These are phyloP conservation scores for Sabuloglossum arenarium DNA, from an alignment of 495 filamentous ascomycete species.

Conservation along the genomic window DNA sequence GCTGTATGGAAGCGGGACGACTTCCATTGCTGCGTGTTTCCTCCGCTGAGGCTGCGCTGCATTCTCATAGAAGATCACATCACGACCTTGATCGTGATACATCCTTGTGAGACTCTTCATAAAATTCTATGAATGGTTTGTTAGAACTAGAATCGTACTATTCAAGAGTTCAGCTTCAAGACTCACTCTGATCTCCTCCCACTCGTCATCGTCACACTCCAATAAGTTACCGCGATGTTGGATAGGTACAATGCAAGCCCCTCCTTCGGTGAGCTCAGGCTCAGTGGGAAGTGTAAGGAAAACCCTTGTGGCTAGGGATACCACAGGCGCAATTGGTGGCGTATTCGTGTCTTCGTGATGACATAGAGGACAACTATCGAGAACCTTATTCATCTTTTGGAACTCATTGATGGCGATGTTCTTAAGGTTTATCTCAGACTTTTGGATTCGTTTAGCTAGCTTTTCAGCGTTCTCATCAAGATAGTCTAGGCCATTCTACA, in stretches of 20 bases:
- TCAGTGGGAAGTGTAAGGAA: conserved; percentile 79
- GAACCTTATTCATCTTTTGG: conserved; percentile 70
- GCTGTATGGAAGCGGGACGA: conserved; percentile 68
- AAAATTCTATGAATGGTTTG: conserved; percentile 41
- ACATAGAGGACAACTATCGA: conserved; percentile 80
- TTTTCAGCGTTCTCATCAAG: conserved; percentile 92
- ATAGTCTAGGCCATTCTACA: conserved; percentile 74
- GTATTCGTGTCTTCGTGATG: conserved; percentile 74
- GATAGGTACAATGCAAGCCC: conserved; percentile 75
- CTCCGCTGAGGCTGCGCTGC: conserved; percentile 62
- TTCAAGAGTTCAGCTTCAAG: not conserved
- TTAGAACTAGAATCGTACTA: not conserved
- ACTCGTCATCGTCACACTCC: conserved; percentile 97
- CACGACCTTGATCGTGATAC: conserved; percentile 77
- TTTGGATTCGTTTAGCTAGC: conserved; percentile 73
- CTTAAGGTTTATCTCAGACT: conserved; percentile 71
- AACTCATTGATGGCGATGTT: conserved; percentile 76
- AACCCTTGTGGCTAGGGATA: conserved; percentile 74
- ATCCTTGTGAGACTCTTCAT: conserved; percentile 90
- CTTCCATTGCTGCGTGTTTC: conserved; percentile 69
- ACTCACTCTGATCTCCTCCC: conserved; percentile 71
- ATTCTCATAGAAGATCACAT: conserved; percentile 95
- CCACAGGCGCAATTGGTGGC: conserved; percentile 68
- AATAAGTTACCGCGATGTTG: conserved; percentile 77
- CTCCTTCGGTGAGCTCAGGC: conserved; percentile 67